Evolutionary conservation across 129 eudicot genomes (phyloP), one percentile per base, ranked within the genome.

Genomic region (Flaveria bidentis): DNA sequence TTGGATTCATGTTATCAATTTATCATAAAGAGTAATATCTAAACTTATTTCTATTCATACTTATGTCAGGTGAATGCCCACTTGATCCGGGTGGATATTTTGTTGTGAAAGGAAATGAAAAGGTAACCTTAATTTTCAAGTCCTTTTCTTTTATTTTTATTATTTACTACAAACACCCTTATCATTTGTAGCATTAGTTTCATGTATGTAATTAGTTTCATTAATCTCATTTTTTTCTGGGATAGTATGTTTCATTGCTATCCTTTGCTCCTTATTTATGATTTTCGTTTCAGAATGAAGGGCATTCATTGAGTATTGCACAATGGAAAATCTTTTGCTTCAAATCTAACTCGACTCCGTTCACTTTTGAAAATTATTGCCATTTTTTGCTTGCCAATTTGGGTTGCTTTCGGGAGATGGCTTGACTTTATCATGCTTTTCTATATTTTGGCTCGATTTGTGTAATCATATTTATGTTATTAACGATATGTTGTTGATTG

Each of bases 71-170:
- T 71, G 99, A 95, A 84, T 95, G 99, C 83, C 99, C 99, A 62
- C 97, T 95, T 81, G 99, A 95, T 77, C 99, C 99, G 13, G 99
- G 99, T 78, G 99, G 99, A 72, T 95, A 95, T 81, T 95, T 95
- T 82, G 68, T 95, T 42, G 86, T 95, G 56, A 95, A 89, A 80
- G 99, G 99, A 84, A 91, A 88, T 69, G 99, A 95, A 80, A 95
- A 95, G 99, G 98, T 94, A 65, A 71, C 60, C 50, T 79, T 46
- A 9, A 25, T 36, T 56, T 69, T 45, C 41, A 57, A 20, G 76
- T 36, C 9, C 5, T 16, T 17, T 69, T 56, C 20, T 45, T 57
- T 17, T 23, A 10, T 45, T 61, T 45, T 49, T 9, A 9, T 45
- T 9, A 16, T 51, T 16, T 4, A 4, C 8, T 52, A 52, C n/a